phyloP scores from a whole-genome alignment of 495 filamentous ascomycete genomes.

The Antarctomyces pellizariae region DNA sequence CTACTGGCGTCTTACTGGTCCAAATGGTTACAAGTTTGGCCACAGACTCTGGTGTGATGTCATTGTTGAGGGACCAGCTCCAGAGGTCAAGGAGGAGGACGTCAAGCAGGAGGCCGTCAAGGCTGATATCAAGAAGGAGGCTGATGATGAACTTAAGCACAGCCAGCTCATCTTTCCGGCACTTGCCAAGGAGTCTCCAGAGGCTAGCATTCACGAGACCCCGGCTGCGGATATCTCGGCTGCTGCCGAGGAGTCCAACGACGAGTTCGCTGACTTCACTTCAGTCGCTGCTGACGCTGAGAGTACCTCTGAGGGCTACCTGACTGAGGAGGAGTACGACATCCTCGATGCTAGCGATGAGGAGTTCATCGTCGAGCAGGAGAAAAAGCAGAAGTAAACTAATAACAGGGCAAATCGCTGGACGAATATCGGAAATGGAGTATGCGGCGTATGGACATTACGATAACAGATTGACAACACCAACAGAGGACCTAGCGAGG shows the following conservation, averaged over 20 bases:
- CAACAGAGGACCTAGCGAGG: no score
- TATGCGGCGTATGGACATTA: neutral
- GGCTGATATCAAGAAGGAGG: constrained; percentile 6
- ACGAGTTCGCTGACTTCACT: constrained; percentile 41
- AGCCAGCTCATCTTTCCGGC: constrained; percentile 86
- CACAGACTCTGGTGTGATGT: constrained; percentile 92
- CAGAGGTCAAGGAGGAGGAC: constrained; percentile 12
- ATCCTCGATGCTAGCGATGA: constrained; percentile 90
- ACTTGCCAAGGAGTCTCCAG: constrained; percentile 82
- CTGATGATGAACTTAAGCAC: constrained; percentile 4
- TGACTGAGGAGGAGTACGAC: constrained; percentile 96
- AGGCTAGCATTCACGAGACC: constrained; percentile 40
- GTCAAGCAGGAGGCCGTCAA: constrained; percentile 10
- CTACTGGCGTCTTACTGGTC: constrained; percentile 83
- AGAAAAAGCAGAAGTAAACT: no score
- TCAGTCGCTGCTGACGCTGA: constrained; percentile 38
- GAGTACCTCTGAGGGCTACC: constrained; percentile 38
- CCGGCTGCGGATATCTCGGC: constrained; percentile 11
- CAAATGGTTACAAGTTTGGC: constrained; percentile 64
- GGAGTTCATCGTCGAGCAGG: constrained; percentile 34
- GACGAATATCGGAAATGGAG: constrained; percentile 14
- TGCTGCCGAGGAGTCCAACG: constrained; percentile 24
- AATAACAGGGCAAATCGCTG: constrained; percentile 10
- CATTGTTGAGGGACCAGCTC: constrained; percentile 26
- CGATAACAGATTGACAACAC: neutral